A percentile compares a stretch with the other conserved stretches of the same genome.
Conservation (phyloP, 495 filamentous ascomycete genomes). For the Lindgomyces ingoldianus region DNA sequence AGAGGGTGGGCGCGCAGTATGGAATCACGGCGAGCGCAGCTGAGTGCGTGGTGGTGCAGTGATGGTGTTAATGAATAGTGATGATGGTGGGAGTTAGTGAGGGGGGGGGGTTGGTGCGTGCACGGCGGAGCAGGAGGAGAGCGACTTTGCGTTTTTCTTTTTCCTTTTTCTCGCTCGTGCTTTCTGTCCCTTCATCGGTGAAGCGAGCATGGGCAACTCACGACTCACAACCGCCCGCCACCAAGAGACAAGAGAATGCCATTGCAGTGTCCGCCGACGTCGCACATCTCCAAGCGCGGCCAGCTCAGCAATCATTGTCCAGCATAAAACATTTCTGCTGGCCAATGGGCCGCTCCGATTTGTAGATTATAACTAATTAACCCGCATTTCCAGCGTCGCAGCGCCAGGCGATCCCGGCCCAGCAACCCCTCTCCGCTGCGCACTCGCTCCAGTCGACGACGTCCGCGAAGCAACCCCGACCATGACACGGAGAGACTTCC, state of each 20-base stretch:
- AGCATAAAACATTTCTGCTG: background rate
- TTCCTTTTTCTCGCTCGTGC: background rate
- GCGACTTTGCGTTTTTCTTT: background rate
- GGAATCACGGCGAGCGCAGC: background rate
- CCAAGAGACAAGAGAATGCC: background rate
- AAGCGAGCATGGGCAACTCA: background rate
- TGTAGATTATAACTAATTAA: slow-evolving; percentile 28
- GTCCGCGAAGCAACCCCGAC: background rate
- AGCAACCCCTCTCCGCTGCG: background rate
- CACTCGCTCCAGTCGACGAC: background rate
- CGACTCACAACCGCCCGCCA: background rate
- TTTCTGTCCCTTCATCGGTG: background rate
- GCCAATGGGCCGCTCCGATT: background rate
- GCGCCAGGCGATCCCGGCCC: background rate
- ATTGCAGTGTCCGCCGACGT: background rate
- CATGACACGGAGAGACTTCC: background rate
- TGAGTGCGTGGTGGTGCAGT: background rate
- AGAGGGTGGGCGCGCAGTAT: background rate
- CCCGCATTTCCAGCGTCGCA: slow-evolving; percentile 6
- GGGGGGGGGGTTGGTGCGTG: background rate
- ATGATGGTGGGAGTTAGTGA: background rate
- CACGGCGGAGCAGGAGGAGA: background rate
- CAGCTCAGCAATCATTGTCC: slow-evolving; percentile 6
- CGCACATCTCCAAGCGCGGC: background rate
- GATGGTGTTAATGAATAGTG: background rate